Evolutionary conservation across 805 yeast species (phyloP).

Genomic region (Suhomyces sp.): DNA sequence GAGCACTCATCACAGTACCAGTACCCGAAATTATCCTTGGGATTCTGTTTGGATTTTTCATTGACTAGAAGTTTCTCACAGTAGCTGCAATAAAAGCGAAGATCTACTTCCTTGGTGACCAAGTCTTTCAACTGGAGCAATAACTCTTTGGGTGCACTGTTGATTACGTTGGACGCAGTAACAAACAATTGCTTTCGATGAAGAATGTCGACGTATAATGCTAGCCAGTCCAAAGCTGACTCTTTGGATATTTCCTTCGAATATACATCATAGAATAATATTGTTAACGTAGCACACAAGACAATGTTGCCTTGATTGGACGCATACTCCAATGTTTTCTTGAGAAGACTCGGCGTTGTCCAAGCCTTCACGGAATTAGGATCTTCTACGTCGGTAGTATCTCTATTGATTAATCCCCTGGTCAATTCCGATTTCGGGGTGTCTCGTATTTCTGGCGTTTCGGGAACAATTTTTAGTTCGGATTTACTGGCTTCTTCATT

Average conservation of each 20-base stretch:
- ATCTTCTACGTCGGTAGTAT: slow-evolving; percentile 7
- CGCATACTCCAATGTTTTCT: slow-evolving; percentile 53
- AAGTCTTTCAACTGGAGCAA: slow-evolving; percentile 26
- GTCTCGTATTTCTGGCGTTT: slow-evolving; percentile 12
- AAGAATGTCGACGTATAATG: slow-evolving; percentile 53
- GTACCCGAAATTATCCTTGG: slow-evolving; percentile 50
- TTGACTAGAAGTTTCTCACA: slow-evolving; percentile 61
- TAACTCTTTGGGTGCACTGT: slow-evolving; percentile 35
- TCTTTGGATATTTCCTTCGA: slow-evolving; percentile 18
- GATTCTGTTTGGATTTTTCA: slow-evolving; percentile 46
- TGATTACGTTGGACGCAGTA: slow-evolving; percentile 55
- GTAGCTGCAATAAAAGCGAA: slow-evolving; percentile 54
- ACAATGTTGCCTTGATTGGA: slow-evolving; percentile 62
- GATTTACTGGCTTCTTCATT: slow-evolving; percentile 8
- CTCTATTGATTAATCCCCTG: slow-evolving; percentile 18
- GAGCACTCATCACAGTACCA: slow-evolving; percentile 85
- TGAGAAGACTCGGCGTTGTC: slow-evolving; percentile 50
- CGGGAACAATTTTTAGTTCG: slow-evolving; percentile 17
- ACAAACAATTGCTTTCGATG: slow-evolving; percentile 50
- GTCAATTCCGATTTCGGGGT: slow-evolving; percentile 23
- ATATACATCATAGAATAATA: slow-evolving; percentile 46
- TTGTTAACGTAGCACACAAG: slow-evolving; percentile 54
- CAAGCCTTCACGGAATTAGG: slow-evolving; percentile 43
- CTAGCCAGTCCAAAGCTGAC: slow-evolving; percentile 54
- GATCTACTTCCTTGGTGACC: slow-evolving; percentile 34